phyloP scores from a whole-genome alignment of 306 rosid genomes.

The Biancaea sappan region DNA sequence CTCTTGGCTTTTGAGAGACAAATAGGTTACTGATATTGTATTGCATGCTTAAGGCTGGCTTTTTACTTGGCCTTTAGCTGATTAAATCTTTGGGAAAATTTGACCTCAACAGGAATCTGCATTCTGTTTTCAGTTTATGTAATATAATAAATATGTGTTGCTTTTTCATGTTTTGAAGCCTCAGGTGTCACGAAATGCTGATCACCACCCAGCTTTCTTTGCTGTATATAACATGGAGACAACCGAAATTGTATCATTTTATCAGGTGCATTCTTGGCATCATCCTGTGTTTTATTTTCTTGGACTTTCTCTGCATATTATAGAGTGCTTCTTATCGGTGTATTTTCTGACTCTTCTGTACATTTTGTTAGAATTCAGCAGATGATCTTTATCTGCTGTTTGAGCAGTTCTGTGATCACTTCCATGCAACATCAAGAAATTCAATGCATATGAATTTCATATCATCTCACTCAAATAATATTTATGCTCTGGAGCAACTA shows the following conservation, averaged over 20 bases:
- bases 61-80: constrained; percentile 7
- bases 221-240: constrained; percentile 98
- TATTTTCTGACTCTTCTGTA: constrained; percentile 40
- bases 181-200: constrained; percentile 81
- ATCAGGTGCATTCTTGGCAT: constrained; percentile 62
- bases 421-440: constrained; percentile 75
- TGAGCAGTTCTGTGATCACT: constrained; percentile 88
- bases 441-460: constrained; percentile 74
- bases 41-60: constrained; percentile 11
- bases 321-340: not conserved
- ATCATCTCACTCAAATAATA: constrained; percentile 87
- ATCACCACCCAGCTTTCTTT: constrained; percentile 79
- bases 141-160: constrained; percentile 24
- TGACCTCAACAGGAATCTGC: constrained; percentile 15
- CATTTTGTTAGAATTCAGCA: constrained; percentile 68
- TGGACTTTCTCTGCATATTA: not conserved
- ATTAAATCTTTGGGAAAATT: constrained; percentile 1
- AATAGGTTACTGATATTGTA: not conserved
- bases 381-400: constrained; percentile 84
- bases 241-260: constrained; percentile 88
- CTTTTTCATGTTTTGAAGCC: constrained; percentile 44
- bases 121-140: constrained; percentile 27
- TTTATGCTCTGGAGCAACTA: constrained; percentile 78
- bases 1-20: constrained; percentile 13
- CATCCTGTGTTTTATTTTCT: constrained; percentile 27